These are phyloP conservation scores for Saccharomycopsis oosterbeekiorum DNA, from an alignment of 805 yeast genomes.

Conservation along the genomic window DNA sequence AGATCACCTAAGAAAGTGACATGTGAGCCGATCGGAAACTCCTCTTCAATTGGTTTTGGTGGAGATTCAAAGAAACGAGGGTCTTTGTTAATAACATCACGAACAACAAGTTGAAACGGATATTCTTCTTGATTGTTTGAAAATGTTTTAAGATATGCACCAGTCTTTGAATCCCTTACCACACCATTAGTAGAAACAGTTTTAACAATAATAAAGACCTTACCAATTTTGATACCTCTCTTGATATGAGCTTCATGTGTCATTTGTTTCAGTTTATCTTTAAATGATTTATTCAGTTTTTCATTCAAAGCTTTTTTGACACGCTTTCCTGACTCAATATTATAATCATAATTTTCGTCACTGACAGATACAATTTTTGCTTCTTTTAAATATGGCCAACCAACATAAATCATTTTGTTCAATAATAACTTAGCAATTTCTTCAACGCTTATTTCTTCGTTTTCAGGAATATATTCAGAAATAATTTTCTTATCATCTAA, in stretches of 20 bases:
- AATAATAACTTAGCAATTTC: conserved; percentile 39
- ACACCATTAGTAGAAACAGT: conserved; percentile 76
- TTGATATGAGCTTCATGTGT: conserved; percentile 35
- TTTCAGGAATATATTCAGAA: conserved; percentile 23
- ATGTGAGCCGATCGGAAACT: conserved; percentile 63
- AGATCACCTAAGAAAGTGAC: conserved; percentile 76
- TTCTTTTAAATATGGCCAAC: conserved; percentile 90
- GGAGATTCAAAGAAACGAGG: conserved; percentile 60
- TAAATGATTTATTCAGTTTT: conserved; percentile 39
- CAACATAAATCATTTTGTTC: conserved; percentile 56
- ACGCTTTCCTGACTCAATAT: conserved; percentile 21
- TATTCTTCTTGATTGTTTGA: conserved; percentile 40
- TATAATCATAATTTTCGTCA: conserved; percentile 45
- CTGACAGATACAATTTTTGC: conserved; percentile 56
- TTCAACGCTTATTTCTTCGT: conserved; percentile 11
- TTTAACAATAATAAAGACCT: conserved; percentile 48
- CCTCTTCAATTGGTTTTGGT: conserved; percentile 70
- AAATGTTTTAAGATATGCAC: conserved; percentile 73
- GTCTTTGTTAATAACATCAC: conserved; percentile 64
- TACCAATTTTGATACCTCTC: conserved; percentile 54
- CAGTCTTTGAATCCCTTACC: conserved; percentile 47
- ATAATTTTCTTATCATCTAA: conserved; percentile 32
- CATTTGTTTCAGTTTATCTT: conserved; percentile 32
- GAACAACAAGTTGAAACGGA: conserved; percentile 79
- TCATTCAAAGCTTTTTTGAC: conserved; percentile 33